These are phyloP conservation scores for Eremochloa ophiuroides DNA, from an alignment of 176 grass and related monocot genomes.

Conservation along the genomic window DNA sequence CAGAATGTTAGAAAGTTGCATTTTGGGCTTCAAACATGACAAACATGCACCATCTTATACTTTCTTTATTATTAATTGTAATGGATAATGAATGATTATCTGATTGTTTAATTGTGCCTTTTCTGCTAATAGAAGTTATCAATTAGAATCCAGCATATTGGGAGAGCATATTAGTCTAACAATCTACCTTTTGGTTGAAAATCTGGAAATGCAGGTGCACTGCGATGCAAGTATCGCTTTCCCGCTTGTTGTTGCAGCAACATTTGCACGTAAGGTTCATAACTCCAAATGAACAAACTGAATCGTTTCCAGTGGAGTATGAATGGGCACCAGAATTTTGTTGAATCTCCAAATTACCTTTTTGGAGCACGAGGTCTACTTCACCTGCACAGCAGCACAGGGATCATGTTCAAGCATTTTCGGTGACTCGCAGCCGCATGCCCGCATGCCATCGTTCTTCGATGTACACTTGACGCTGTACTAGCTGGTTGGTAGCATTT, in stretches of 20 bases:
- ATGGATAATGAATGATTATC: neutral
- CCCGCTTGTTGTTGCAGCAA: constrained; percentile 70
- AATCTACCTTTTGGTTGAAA: neutral
- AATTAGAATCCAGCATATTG: neutral
- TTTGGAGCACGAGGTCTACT: neutral
- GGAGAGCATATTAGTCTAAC: neutral
- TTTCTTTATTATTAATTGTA: neutral
- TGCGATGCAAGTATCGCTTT: constrained; percentile 89
- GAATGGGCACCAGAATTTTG: neutral
- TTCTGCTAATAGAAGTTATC: neutral
- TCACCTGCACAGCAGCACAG: neutral
- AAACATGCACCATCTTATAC: neutral
- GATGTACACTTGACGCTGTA: neutral
- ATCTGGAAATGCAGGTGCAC: constrained; percentile 66
- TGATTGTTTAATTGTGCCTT: neutral
- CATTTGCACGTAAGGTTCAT: constrained; percentile 61
- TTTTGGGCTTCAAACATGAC: neutral
- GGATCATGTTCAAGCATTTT: neutral
- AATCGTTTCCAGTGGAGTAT: neutral
- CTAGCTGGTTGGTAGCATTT: neutral
- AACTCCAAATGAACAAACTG: neutral
- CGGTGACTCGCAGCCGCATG: neutral
- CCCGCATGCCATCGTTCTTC: neutral
- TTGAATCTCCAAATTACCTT: neutral
- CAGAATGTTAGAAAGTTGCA: neutral